Evolutionary conservation across 768 basidiomycete species (phyloP), one percentile per base, ranked within the genome.

Genomic region (Suillus variegatus): DNA sequence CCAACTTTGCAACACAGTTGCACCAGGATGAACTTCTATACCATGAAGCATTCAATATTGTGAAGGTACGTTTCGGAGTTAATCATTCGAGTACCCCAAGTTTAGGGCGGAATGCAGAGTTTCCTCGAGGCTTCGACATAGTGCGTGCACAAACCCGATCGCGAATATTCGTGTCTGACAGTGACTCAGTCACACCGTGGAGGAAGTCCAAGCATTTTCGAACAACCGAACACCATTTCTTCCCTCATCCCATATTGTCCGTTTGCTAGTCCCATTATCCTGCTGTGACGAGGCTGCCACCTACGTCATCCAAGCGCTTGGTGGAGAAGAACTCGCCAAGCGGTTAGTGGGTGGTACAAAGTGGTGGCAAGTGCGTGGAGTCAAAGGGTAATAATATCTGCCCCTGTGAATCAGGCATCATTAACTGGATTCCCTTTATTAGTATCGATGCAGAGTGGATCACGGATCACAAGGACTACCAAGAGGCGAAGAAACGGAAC

Each of bases 311-410:
- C 80, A 86, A 66, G 93, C 88, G 4, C 81, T 97, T 9, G 95
- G 95, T 2, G 95, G 96, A n/a, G 90, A 92, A 71, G 85, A 91
- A 47, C 82, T 85, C 16, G 86, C 84, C 57, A 85, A 86, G 67
- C 83, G 83, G 47, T 74, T 94, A 38, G 88, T 95, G 4, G 97
- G 97, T 13, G 97, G 97, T 1, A 86, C 88, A 6, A 95, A 96
- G 74, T 99, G 97, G 95, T 99, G 97, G 97, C 96, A 97, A 77
- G 94, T 96, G 41, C 88, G 96, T 49, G 90, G 91, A 22, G 74
- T 94, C 55, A 79, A 85, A 61, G 95, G 95, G 95, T 87, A 79
- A 74, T 87, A 78, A 74, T 78, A 79, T 71, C 70, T 76, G 74
- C 70, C 22, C 73, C 46, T 64, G 63, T 8, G 65, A 51, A 67